Percentiles rank a stretch among this genome's conserved stretches.
phyloP scores from a whole-genome alignment of 2,329 filamentous ascomycete species.

The Leptoxyphium fumago region DNA sequence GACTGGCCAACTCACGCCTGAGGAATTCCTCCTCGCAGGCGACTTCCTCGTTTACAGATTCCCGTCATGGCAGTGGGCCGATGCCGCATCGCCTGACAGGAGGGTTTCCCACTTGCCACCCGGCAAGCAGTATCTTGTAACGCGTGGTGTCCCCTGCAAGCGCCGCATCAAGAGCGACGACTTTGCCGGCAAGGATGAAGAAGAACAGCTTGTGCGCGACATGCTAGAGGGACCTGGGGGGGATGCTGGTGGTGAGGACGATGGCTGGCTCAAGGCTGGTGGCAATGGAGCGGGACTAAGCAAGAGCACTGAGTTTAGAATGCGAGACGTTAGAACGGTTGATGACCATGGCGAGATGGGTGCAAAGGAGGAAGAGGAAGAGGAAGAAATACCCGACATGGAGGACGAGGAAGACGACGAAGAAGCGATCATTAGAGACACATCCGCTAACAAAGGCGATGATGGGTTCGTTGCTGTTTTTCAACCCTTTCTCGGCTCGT shows the following conservation, averaged over 20 bases:
- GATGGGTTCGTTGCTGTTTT: constrained; percentile 35
- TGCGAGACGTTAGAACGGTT: constrained; percentile 69
- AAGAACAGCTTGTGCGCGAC: constrained; percentile 74
- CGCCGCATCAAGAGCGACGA: constrained; percentile 72
- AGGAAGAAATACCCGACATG: constrained; percentile 78
- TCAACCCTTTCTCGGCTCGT: background rate
- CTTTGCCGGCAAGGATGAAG: constrained; percentile 76
- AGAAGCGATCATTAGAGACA: constrained; percentile 85
- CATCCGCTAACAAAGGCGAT: constrained; percentile 33
- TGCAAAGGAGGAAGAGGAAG: constrained; percentile 55
- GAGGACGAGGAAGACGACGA: constrained; percentile 97
- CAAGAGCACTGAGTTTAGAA: constrained; percentile 47
- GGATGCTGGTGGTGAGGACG: constrained; percentile 45
- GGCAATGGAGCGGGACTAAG: constrained; percentile 38
- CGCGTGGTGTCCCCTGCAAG: constrained; percentile 86
- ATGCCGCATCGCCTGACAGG: constrained; percentile 67
- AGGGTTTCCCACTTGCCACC: constrained; percentile 68
- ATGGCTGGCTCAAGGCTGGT: constrained; percentile 84
- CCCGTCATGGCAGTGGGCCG: constrained; percentile 93
- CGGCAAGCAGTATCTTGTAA: constrained; percentile 90
- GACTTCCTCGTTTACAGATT: constrained; percentile 99
- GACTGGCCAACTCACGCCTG: constrained; percentile 90
- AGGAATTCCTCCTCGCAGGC: constrained; percentile 89
- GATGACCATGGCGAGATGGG: constrained; percentile 80
- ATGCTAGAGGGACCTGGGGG: constrained; percentile 43